Conservation (phyloP, 805 yeast genomes). For the Candida easanensis region DNA sequence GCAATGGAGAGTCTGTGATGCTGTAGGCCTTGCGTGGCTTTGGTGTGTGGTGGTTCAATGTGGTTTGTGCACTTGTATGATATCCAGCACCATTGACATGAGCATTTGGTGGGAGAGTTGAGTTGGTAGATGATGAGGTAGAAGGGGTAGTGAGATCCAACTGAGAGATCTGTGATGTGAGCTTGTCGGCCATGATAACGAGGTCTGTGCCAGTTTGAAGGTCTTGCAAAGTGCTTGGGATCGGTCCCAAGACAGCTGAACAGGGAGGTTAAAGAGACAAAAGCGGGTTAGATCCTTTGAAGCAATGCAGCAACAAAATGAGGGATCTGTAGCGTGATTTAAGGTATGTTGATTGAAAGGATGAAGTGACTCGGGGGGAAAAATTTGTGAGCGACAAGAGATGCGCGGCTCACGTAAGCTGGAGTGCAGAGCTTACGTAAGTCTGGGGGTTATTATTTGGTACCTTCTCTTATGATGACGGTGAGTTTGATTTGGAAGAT, state of each 20-base stretch:
- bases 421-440: neutral
- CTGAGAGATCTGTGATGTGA: conserved; percentile 17
- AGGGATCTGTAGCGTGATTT: too few species aligned
- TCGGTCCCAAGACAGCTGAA: too few species aligned
- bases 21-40: conserved; percentile 9
- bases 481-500: too few species aligned
- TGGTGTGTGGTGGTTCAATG: conserved; percentile 14
- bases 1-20: conserved; percentile 1
- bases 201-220: neutral
- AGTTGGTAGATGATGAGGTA: neutral
- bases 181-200: conserved; percentile 13
- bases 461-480: too few species aligned
- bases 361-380: neutral
- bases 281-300: too few species aligned
- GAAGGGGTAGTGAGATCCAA: conserved; percentile 9
- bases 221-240: too few species aligned
- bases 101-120: conserved; percentile 12
- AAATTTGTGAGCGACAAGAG: neutral
- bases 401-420: neutral
- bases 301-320: too few species aligned
- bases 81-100: conserved; percentile 22
- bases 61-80: conserved; percentile 18
- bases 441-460: too few species aligned
- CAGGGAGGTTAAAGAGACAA: too few species aligned
- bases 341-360: too few species aligned